Evolutionary conservation across 2,329 filamentous ascomycete genomes (phyloP).

Genomic region (Acephala macrosclerotiorum): DNA sequence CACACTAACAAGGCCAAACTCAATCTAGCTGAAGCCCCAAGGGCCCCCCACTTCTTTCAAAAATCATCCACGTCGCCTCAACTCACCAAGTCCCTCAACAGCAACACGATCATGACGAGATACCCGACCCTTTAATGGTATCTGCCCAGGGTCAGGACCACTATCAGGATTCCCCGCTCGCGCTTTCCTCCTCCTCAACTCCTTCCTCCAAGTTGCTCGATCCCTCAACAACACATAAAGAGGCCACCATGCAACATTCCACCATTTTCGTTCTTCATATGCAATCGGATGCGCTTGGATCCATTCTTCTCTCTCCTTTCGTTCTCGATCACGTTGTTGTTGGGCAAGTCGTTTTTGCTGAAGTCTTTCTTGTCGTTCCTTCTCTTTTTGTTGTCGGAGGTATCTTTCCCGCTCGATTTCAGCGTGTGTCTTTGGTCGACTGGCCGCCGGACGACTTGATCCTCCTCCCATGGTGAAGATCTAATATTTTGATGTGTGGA

Average conservation of each 20-base stretch:
- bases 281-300: background rate
- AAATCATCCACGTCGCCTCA: background rate
- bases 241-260: background rate
- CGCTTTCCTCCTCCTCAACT: background rate
- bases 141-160: background rate
- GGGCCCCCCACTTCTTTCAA: background rate
- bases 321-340: background rate
- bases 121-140: background rate
- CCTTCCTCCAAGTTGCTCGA: background rate
- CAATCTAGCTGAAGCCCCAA: too few relatives aligned
- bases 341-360: background rate
- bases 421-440: background rate
- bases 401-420: background rate
- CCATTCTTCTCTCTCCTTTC: background rate
- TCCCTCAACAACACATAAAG: background rate
- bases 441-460: background rate
- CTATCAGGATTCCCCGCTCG: background rate
- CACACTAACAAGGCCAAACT: too few relatives aligned
- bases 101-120: background rate
- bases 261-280: slow-evolving; percentile 1
- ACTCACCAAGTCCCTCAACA: background rate
- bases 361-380: background rate
- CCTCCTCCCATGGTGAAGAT: slow-evolving; percentile 1
- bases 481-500: background rate
- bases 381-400: background rate